Evolutionary conservation across 257 asterid species (phyloP).

Genomic region (Fraxinus anomala): DNA sequence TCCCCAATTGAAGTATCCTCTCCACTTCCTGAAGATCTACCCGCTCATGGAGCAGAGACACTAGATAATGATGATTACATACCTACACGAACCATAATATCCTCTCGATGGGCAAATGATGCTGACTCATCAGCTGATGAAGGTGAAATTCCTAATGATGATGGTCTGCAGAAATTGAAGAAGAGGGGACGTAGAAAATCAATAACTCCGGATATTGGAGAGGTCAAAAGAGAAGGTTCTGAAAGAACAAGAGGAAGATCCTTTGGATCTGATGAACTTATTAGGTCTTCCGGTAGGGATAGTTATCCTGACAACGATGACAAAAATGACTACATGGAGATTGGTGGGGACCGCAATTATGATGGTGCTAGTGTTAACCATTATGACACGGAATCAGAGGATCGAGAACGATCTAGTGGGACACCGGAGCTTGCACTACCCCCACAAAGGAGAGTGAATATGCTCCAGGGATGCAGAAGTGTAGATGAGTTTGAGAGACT

Average conservation of each 20-base stretch:
- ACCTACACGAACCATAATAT: conserved; percentile 51
- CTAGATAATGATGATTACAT: conserved; percentile 52
- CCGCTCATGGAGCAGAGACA: conserved; percentile 27
- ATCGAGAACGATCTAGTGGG: conserved; percentile 40
- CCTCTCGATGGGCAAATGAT: conserved; percentile 84
- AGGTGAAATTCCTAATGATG: conserved; percentile 71
- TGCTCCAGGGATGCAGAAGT: conserved; percentile 93
- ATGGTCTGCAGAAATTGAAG: conserved; percentile 34
- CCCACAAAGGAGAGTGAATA: conserved; percentile 68
- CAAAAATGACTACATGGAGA: conserved; percentile 52
- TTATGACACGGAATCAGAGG: conserved; percentile 58
- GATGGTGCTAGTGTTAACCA: conserved; percentile 43
- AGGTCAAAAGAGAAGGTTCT: conserved; percentile 23
- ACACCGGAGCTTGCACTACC: conserved; percentile 50
- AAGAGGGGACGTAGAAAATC: conserved; percentile 6
- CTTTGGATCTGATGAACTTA: conserved; percentile 43
- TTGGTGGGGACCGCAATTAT: conserved; percentile 48
- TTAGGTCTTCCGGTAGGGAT: conserved; percentile 82
- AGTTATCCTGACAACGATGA: conserved; percentile 51
- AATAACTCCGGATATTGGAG: conserved; percentile 24
- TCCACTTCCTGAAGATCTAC: conserved; percentile 31
- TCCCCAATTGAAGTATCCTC: conserved; percentile 37
- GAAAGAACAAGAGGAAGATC: conserved; percentile 40
- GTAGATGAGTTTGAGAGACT: conserved; percentile 90
- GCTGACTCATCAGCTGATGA: conserved; percentile 73